A percentile compares a stretch with the other conserved stretches of the same genome.
Evolutionary conservation across 768 basidiomycete genomes (phyloP).

Genomic region (Lentinula sp.): DNA sequence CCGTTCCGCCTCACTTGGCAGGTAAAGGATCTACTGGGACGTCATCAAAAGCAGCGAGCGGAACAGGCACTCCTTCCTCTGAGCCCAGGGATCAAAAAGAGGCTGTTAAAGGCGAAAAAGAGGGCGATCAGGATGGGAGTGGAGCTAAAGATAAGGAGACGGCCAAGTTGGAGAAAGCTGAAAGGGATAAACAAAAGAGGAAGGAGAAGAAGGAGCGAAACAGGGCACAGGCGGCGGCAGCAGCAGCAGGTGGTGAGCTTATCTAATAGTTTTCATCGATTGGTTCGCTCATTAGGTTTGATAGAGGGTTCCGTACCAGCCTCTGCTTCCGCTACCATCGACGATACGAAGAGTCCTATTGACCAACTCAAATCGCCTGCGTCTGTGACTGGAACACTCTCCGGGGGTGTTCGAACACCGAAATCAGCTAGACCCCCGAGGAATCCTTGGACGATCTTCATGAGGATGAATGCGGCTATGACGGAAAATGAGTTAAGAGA

Average conservation of each 20-base stretch:
- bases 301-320: slow-evolving; percentile 10
- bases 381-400: slow-evolving; percentile 58
- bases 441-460: slow-evolving; percentile 83
- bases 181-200: slow-evolving; percentile 52
- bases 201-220: slow-evolving; percentile 60
- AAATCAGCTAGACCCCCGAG: slow-evolving; percentile 56
- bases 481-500: slow-evolving; percentile 65
- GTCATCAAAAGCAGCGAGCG: slow-evolving; percentile 2
- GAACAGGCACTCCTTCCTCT: not conserved
- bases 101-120: slow-evolving; percentile 11
- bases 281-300: not conserved
- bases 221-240: slow-evolving; percentile 31
- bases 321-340: slow-evolving; percentile 15
- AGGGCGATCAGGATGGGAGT: slow-evolving; percentile 2
- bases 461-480: slow-evolving; percentile 50
- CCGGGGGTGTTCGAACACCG: slow-evolving; percentile 62
- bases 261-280: not conserved
- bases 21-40: slow-evolving; percentile 10
- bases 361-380: slow-evolving; percentile 48
- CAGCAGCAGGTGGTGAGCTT: slow-evolving; percentile 19
- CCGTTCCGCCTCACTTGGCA: slow-evolving; percentile 22
- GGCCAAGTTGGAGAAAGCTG: slow-evolving; percentile 39
- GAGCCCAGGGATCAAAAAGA: slow-evolving; percentile 21
- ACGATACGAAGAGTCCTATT: slow-evolving; percentile 18
- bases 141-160: not conserved